phyloP scores from a whole-genome alignment of 2,329 filamentous ascomycete genomes.

The Mycosphaerella arachidis region DNA sequence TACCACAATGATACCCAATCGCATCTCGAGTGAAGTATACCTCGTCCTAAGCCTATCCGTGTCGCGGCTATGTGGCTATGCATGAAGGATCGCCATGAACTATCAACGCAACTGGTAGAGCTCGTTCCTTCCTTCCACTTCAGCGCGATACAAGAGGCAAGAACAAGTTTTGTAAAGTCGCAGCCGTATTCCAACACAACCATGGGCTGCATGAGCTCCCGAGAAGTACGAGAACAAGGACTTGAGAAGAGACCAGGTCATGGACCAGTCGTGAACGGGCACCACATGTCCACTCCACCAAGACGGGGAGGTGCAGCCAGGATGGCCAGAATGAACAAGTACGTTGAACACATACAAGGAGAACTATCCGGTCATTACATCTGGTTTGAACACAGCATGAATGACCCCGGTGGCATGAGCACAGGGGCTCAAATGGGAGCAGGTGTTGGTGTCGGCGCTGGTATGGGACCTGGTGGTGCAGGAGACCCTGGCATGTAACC shows the following conservation, averaged over 20 bases:
- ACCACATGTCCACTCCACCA: slow-evolving; percentile 3
- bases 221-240: neutral
- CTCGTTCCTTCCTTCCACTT: neutral
- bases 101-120: neutral
- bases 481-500: neutral
- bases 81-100: neutral
- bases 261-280: slow-evolving; percentile 1
- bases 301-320: neutral
- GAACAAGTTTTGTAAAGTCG: neutral
- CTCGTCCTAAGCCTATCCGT: neutral
- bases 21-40: neutral
- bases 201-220: slow-evolving; percentile 1
- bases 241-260: neutral
- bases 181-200: neutral
- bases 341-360: neutral
- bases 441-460: neutral
- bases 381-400: neutral
- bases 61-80: neutral
- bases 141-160: neutral
- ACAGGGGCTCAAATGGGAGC: slow-evolving; percentile 1
- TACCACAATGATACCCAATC: slow-evolving; percentile 1
- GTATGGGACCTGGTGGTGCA: neutral
- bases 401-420: neutral
- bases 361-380: neutral
- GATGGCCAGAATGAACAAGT: neutral